Evolutionary conservation across 352 stramenopile genomes (phyloP), one percentile per base, ranked within the genome.

Genomic region (Globisporangium spiculum): DNA sequence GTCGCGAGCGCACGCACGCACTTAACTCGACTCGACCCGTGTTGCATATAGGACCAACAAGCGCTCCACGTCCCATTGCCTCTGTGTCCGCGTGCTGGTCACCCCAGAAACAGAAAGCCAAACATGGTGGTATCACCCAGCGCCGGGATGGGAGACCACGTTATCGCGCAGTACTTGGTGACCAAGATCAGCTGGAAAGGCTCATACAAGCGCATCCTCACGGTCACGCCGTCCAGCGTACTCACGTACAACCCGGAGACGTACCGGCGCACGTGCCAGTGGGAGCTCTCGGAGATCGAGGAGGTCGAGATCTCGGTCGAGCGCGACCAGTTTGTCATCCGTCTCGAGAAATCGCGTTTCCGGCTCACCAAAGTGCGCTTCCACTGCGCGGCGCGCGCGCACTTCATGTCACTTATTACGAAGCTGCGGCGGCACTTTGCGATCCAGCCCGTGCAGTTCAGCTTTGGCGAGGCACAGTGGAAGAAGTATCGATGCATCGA

Each of bases 151-250:
- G 44, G 65, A 10, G 73, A 81, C 56, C 68, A 70, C 4, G 74
- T 86, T 26, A 75, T 91, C 67, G 85, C 83, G 55, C 83, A 90
- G 75, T 93, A 90, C 60, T 48, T 93, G 5, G 81, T 79, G 44
- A 86, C 80, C 36, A 89, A 90, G 75, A 75, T 91, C 67, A 73
- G 74, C 41, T 91, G 85, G 80, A 89, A 80, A 71, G 81, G 81
- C 27, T 75, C 83, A 7, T 89, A 90, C 67, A 79, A 74, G 20
- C 81, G 82, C 10, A 76, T 93, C 44, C 64, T 93, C 27, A 70
- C 84, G 7, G 69, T 93, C 63, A 87, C 74, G 16, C 58, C 80
- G 26, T 79, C 83, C 20, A 79, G 77, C 8, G 60, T 91, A 10
- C 74, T 74, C 62, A 86, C 83, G 44, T 93, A 86, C 72, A 87